Percentiles rank a stretch among this genome's conserved stretches.
Evolutionary conservation across 768 basidiomycete species (phyloP).

Genomic region (Baorangia bicolor): DNA sequence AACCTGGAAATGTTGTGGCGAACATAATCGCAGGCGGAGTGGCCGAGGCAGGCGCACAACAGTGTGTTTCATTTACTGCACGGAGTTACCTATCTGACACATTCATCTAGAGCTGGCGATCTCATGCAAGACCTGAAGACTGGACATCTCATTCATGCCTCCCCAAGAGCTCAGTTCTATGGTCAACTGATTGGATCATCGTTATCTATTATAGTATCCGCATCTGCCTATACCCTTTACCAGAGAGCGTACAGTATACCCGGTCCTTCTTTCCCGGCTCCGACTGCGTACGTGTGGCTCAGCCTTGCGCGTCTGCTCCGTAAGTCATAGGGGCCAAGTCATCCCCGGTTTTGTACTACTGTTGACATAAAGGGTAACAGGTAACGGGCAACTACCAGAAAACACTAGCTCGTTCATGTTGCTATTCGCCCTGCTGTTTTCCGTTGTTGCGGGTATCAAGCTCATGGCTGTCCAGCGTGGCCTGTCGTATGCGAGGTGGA

Average conservation of each 20-base stretch:
- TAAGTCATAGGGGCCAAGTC: conserved; percentile 38
- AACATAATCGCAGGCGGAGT: conserved; percentile 97
- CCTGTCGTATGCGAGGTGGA: conserved; percentile 64
- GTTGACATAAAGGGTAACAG: conserved; percentile 38
- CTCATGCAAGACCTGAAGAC: conserved; percentile 99
- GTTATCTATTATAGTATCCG: conserved; percentile 84
- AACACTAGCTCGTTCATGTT: conserved; percentile 79
- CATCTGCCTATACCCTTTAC: conserved; percentile 86
- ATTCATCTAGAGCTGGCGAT: conserved; percentile 73
- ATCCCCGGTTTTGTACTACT: not conserved
- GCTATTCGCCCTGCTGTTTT: conserved; percentile 71
- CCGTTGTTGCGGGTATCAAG: conserved; percentile 64
- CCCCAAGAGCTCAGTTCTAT: conserved; percentile 91
- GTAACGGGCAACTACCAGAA: conserved; percentile 79
- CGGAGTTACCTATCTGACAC: conserved; percentile 1
- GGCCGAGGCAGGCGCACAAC: conserved; percentile 93
- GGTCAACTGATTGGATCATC: conserved; percentile 90
- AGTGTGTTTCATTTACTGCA: conserved; percentile 45
- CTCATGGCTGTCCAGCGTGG: conserved; percentile 50
- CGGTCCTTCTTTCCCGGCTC: conserved; percentile 93
- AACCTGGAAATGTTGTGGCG: conserved; percentile 94
- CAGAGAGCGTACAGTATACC: conserved; percentile 86
- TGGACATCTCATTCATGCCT: conserved; percentile 87
- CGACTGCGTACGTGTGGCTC: conserved; percentile 93
- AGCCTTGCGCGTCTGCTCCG: conserved; percentile 72